A percentile compares a stretch with the other conserved stretches of the same genome.
Evolutionary conservation across 371 early-diverging fungal genomes (phyloP).

Genomic region (Pancytospora philotis): DNA sequence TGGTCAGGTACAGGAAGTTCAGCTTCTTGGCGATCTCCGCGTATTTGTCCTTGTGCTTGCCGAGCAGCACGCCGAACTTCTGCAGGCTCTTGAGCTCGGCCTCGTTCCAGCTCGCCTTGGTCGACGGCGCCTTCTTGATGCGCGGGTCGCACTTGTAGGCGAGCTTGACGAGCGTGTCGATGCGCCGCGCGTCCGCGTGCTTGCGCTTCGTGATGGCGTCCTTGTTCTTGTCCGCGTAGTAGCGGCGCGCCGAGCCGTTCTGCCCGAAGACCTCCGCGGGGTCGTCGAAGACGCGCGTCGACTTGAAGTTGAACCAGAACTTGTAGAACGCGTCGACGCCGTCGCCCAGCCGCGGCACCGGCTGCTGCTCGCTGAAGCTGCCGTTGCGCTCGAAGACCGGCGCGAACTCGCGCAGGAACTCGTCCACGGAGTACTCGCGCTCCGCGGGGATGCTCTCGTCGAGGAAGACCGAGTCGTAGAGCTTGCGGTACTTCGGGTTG

Average conservation of each 20-base stretch:
- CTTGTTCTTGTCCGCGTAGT: conserved; percentile 43
- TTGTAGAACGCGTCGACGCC: conserved; percentile 82
- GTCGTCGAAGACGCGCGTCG: conserved; percentile 89
- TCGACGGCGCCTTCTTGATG: conserved; percentile 25
- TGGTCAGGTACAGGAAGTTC: conserved; percentile 15
- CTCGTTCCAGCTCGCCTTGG: conserved; percentile 3
- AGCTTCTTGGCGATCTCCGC: conserved; percentile 15
- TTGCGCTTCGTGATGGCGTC: conserved; percentile 43
- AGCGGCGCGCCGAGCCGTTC: conserved; percentile 36
- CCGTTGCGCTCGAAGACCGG: conserved; percentile 74
- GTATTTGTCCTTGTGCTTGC: conserved; percentile 13
- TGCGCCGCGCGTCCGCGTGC: conserved; percentile 41
- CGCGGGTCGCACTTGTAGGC: conserved; percentile 56
- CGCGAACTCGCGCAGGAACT: conserved; percentile 74
- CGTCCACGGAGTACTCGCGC: conserved; percentile 66
- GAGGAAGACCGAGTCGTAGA: conserved; percentile 86
- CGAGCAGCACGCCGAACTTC: conserved; percentile 8
- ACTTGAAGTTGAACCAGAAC: conserved; percentile 84
- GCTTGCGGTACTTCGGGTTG: conserved; percentile 75
- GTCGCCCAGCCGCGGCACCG: conserved; percentile 69
- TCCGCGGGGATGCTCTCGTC: conserved; percentile 61
- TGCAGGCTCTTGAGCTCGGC: conserved; percentile 9
- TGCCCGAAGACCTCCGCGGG: conserved; percentile 69
- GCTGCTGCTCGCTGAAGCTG: conserved; percentile 71
- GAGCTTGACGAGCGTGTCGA: conserved; percentile 51